These are phyloP conservation scores for Cutaneotrichosporon spelunceum DNA, from an alignment of 1,284 basidiomycete genomes.

Conservation along the genomic window DNA sequence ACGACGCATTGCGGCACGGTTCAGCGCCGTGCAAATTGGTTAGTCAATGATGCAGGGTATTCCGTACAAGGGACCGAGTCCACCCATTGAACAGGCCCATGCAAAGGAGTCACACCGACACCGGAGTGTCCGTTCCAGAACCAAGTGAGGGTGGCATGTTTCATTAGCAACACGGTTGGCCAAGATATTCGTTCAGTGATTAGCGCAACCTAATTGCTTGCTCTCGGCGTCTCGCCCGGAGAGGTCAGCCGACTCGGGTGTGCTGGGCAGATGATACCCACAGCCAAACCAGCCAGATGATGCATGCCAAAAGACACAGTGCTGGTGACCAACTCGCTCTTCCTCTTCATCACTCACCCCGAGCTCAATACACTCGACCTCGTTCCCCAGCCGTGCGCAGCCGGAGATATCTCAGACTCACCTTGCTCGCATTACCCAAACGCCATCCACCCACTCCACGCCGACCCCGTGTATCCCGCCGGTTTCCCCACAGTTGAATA, in stretches of 20 bases:
- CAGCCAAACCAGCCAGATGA: not conserved
- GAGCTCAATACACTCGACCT: not conserved
- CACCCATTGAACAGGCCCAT: not conserved
- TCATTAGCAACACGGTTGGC: not conserved
- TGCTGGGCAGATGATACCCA: not conserved
- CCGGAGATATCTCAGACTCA: not conserved
- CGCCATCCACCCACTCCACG: not conserved
- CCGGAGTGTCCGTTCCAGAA: not conserved
- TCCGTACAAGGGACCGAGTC: not conserved
- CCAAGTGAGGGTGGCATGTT: not conserved
- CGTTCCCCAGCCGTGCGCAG: not conserved
- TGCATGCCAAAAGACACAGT: not conserved
- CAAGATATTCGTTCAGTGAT: not conserved
- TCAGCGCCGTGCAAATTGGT: not conserved
- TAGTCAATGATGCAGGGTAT: not conserved
- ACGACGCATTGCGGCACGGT: not conserved
- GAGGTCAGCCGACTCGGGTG: constrained; percentile 1
- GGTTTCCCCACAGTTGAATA: not conserved
- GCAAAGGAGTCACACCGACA: not conserved
- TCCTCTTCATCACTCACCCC: not conserved
- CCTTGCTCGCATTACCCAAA: not conserved
- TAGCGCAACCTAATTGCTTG: not conserved
- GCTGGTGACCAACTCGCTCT: not conserved
- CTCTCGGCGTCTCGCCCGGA: constrained; percentile 3
- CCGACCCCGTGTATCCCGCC: constrained; percentile 3